Evolutionary conservation across 208 protist species (phyloP).

Genomic region (Leishmania mexicana): DNA sequence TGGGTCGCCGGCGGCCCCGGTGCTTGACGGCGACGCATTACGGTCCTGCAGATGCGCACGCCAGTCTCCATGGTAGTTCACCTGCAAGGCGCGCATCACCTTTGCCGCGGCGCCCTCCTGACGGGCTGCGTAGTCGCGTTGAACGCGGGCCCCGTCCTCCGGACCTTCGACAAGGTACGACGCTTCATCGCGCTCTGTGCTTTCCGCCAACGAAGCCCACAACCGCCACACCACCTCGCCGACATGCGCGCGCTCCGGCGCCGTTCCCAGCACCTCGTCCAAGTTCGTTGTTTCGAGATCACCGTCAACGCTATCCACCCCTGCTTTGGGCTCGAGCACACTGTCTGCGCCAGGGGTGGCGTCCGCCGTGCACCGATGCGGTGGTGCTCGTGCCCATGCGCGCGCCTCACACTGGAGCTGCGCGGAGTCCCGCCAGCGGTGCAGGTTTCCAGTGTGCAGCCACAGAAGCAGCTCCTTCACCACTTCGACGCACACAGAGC

Average conservation of each 20-base stretch:
- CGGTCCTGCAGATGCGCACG: neutral
- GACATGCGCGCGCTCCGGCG: constrained; percentile 19
- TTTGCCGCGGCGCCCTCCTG: neutral
- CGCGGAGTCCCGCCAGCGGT: neutral
- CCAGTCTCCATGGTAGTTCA: constrained; percentile 17
- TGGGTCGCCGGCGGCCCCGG: neutral
- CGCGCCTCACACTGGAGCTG: constrained; percentile 20
- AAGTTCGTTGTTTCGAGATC: neutral
- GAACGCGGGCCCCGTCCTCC: neutral
- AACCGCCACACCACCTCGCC: constrained; percentile 18
- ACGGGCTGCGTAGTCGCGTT: neutral
- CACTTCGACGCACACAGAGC: constrained; percentile 40
- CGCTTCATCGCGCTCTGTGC: neutral
- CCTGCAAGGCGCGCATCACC: constrained; percentile 1
- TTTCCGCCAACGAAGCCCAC: constrained; percentile 1
- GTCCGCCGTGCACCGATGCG: neutral
- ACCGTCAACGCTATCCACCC: neutral
- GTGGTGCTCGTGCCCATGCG: neutral
- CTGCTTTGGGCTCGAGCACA: neutral
- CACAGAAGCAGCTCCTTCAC: constrained; percentile 42
- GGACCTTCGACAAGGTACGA: neutral
- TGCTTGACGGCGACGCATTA: neutral
- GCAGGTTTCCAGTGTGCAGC: constrained; percentile 6
- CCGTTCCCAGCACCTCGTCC: constrained; percentile 20
- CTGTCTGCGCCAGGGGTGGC: neutral